Base-by-base conservation (phyloP, 352 stramenopile genomes). In the Phytophthora rubi region DNA sequence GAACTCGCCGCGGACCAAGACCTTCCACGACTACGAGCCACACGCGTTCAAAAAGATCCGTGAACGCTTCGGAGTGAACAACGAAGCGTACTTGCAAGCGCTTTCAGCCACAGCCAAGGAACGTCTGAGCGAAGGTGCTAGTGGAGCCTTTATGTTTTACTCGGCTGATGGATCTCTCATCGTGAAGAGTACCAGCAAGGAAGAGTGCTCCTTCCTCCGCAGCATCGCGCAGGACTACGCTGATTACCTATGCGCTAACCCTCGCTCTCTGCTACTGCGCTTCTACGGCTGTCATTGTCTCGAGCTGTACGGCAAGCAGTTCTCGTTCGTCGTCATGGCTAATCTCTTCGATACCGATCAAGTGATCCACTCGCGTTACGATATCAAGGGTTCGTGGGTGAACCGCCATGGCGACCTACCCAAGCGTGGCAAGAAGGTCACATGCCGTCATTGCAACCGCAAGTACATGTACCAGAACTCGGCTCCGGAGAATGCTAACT, bases 101-200 rank as follows among this genome's bases (percentile, higher is more conserved):
- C 77, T 97, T 37, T 91, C 88, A 23, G 81, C 86, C 18, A 97
- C 91, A 7, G 85, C 86, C 23, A 96, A 97, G 58, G 92, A 97
- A 52, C 90, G 90, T 26, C 54, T 98, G 56, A 93, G 84, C 53
- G 92, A 97, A 81, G 92, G 92, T 16, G 88, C 91, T 1, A 94
- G 86, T 67, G 89, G 89, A 44, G 92, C 89, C 7, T 98, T 98
- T 71, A 97, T 98, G 87, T 98, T 98, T 70, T 97, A 93, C 63
- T 97, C 89, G 6, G 85, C 83, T 30, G 91, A 97, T 71, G 85
- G 86, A 5, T 89, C 85, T 62, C 75, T 97, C 16, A 97, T 98
- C 35, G 91, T 97, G 54, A 98, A 98, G 77, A 97, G 87, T 78
- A 97, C 88, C 30, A 95, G 82, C 68, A 87, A 92, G 62, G 82